Evolutionary conservation across 495 filamentous ascomycete species (phyloP).

Genomic region (Aspergillus saccharolyticus): DNA sequence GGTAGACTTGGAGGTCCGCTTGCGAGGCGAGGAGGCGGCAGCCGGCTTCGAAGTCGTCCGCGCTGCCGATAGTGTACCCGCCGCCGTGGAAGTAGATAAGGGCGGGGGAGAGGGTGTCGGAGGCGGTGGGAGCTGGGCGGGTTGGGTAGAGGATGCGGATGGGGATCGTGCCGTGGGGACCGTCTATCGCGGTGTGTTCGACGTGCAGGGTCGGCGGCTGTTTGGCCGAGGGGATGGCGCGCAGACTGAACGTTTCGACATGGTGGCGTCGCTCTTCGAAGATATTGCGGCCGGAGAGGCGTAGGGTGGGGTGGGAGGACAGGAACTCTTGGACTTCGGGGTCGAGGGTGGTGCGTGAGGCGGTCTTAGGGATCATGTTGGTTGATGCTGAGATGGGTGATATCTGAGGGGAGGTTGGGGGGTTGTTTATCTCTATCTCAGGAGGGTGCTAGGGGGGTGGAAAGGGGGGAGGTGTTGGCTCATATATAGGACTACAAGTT

Average conservation of each 20-base stretch:
- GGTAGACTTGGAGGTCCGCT: conserved; percentile 19
- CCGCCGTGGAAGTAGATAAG: conserved; percentile 35
- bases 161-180: conserved; percentile 32
- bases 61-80: conserved; percentile 30
- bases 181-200: conserved; percentile 29
- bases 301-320: neutral
- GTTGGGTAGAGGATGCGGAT: conserved; percentile 28
- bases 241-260: conserved; percentile 28
- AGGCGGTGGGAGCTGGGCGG: neutral
- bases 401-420: too few species aligned
- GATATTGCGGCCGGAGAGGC: conserved; percentile 19
- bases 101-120: neutral
- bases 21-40: conserved; percentile 28
- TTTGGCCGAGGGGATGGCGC: conserved; percentile 2
- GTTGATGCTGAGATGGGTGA: too few species aligned
- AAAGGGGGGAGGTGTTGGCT: too few species aligned
- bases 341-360: conserved; percentile 5
- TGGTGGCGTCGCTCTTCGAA: conserved; percentile 27
- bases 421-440: too few species aligned
- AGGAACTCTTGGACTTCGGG: conserved; percentile 6
- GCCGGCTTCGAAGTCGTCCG: conserved; percentile 38
- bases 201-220: conserved; percentile 18
- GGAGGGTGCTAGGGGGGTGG: too few species aligned
- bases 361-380: conserved; percentile 5
- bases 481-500: too few species aligned